Evolutionary conservation across 345 rosid species (phyloP).

Genomic region (Sisymbrium irio): DNA sequence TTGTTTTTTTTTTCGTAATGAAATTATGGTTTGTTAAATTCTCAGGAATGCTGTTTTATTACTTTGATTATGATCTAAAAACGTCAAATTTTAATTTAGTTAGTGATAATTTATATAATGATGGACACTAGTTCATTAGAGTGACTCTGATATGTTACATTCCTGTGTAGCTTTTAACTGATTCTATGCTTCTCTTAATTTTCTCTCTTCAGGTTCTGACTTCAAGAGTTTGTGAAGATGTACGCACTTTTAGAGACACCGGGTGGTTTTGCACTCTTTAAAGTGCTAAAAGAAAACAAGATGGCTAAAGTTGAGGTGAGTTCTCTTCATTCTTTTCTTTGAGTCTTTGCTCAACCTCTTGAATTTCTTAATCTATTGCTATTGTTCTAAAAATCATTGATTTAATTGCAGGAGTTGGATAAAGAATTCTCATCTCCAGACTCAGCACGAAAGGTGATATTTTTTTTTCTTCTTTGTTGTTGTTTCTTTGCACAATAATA

Average conservation of each 20-base stretch:
- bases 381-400: background rate
- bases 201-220: background rate
- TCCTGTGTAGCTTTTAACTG: background rate
- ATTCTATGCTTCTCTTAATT: background rate
- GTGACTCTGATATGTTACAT: background rate
- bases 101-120: background rate
- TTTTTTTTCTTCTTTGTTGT: background rate
- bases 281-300: slow-evolving; percentile 69
- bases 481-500: background rate
- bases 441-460: slow-evolving; percentile 60
- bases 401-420: slow-evolving; percentile 48
- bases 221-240: slow-evolving; percentile 22
- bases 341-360: too few species aligned
- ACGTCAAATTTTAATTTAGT: background rate
- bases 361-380: background rate
- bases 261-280: slow-evolving; percentile 61
- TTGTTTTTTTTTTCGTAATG: background rate
- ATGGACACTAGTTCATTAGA: background rate
- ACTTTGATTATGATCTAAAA: background rate
- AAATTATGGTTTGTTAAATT: background rate
- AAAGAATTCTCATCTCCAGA: slow-evolving; percentile 55
- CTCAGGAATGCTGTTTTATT: background rate
- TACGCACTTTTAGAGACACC: slow-evolving; percentile 25
- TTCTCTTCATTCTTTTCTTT: background rate
- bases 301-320: slow-evolving; percentile 66